phyloP scores from a whole-genome alignment of 805 yeast species.

The Pichia deserticola region DNA sequence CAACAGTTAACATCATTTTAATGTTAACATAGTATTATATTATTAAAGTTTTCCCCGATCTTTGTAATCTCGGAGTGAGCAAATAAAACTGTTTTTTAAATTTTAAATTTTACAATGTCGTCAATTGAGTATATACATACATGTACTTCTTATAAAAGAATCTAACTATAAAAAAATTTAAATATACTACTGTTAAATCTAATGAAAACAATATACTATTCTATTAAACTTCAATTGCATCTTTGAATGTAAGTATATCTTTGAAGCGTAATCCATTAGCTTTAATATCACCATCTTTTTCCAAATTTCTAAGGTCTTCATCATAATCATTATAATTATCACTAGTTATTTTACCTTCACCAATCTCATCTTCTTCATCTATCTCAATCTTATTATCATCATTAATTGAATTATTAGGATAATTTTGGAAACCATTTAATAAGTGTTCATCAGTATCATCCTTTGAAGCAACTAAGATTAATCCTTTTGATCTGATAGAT shows the following conservation, averaged over 20 bases:
- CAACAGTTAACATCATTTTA: too few species aligned
- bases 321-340: conserved; percentile 13
- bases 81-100: too few species aligned
- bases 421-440: background rate
- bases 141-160: too few species aligned
- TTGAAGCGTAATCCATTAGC: conserved; percentile 61
- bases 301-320: conserved; percentile 8
- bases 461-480: conserved; percentile 59
- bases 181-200: too few species aligned
- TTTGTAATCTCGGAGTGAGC: too few species aligned
- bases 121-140: too few species aligned
- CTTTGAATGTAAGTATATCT: conserved; percentile 60
- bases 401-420: background rate
- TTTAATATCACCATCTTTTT: conserved; percentile 32
- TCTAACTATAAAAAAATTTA: too few species aligned
- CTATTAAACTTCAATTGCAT: conserved; percentile 35
- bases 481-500: conserved; percentile 70
- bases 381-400: background rate
- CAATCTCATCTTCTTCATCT: background rate
- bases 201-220: too few species aligned
- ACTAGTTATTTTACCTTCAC: background rate
- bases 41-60: too few species aligned
- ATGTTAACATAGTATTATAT: too few species aligned
- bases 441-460: conserved; percentile 13
- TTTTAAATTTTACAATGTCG: too few species aligned